These are phyloP conservation scores for Diophrys sp. DNA, from an alignment of 73 alveolate genomes.

Conservation along the genomic window DNA sequence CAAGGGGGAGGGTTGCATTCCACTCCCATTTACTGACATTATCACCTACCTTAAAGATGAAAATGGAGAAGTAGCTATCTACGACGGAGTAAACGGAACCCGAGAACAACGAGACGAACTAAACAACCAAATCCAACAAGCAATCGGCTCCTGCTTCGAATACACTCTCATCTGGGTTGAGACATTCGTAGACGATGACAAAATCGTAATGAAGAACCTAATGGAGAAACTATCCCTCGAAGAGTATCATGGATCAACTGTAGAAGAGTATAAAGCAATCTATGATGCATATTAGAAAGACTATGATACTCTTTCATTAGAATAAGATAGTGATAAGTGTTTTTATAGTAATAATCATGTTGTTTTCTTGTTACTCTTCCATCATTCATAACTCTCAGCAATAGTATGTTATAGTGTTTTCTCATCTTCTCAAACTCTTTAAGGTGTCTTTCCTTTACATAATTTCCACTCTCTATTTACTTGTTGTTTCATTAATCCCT, in stretches of 20 bases:
- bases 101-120: constrained; percentile 17
- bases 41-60: constrained; percentile 17
- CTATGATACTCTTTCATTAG: neutral
- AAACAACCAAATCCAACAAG: neutral
- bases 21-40: constrained; percentile 8
- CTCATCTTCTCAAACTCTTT: constrained; percentile 6
- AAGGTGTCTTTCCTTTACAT: constrained; percentile 31
- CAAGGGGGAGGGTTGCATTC: constrained; percentile 23
- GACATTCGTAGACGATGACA: constrained; percentile 33
- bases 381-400: too few species aligned
- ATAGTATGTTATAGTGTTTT: constrained; percentile 19
- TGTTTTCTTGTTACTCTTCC: too few species aligned
- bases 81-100: constrained; percentile 42
- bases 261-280: constrained; percentile 22
- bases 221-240: constrained; percentile 29
- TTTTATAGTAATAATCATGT: too few species aligned
- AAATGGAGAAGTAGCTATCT: constrained; percentile 46
- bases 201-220: constrained; percentile 21
- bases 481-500: too few species aligned
- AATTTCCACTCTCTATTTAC: too few species aligned
- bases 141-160: constrained; percentile 4
- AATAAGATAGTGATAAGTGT: too few species aligned
- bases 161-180: constrained; percentile 39
- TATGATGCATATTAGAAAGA: neutral
- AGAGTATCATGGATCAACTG: constrained; percentile 14